Conservation (phyloP, 208 protist species). For the Wallacemonas sp. region DNA sequence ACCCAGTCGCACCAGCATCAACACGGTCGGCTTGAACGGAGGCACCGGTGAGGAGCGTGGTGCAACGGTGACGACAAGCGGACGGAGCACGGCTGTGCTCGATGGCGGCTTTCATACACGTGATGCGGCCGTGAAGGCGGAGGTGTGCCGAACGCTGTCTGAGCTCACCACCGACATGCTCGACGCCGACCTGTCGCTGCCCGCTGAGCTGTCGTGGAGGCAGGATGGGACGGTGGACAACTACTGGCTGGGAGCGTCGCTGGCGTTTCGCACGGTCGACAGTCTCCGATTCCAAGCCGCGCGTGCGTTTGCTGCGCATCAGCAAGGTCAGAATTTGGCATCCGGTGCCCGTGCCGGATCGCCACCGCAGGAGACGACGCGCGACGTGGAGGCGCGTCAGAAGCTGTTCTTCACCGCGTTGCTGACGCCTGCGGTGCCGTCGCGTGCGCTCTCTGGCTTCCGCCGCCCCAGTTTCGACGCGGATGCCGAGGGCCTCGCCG, state of each 20-base stretch:
- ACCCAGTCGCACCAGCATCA: too few species aligned
- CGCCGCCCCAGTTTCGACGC: background rate
- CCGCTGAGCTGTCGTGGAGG: slow-evolving; percentile 11
- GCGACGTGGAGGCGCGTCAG: background rate
- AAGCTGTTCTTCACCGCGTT: background rate
- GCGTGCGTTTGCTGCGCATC: slow-evolving; percentile 1
- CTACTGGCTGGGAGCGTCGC: slow-evolving; percentile 3
- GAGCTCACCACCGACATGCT: slow-evolving; percentile 15
- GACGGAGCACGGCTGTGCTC: background rate
- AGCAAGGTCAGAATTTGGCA: background rate
- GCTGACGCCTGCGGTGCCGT: background rate
- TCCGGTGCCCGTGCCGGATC: background rate
- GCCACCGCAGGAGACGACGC: background rate
- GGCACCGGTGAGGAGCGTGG: too few species aligned
- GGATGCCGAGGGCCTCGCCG: background rate
- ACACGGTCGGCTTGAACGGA: too few species aligned
- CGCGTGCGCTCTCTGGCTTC: background rate
- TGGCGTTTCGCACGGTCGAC: background rate
- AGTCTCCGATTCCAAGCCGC: background rate
- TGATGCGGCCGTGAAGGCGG: slow-evolving; percentile 30
- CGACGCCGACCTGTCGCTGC: background rate
- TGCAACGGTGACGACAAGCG: too few species aligned
- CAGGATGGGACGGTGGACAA: background rate
- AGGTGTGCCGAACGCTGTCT: slow-evolving; percentile 29
- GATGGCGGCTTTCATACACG: slow-evolving; percentile 16